Evolutionary conservation across 805 yeast genomes (phyloP).

Genomic region (Phaffomyces opuntiae): DNA sequence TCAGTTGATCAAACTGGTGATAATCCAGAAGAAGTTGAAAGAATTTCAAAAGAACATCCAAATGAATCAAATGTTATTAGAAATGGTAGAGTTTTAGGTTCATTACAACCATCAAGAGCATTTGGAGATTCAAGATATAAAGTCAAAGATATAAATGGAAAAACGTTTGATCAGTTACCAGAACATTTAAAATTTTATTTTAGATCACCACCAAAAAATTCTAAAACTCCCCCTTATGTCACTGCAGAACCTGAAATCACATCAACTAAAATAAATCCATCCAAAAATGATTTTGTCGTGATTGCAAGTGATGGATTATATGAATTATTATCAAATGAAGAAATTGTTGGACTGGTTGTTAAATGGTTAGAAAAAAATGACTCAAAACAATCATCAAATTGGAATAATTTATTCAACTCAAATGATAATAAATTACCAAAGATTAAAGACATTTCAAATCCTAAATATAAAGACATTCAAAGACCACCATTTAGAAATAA

Average conservation of each 20-base stretch:
- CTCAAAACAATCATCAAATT: constrained; percentile 7
- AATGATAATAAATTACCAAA: constrained; percentile 47
- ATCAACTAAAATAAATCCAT: constrained; percentile 65
- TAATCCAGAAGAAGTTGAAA: constrained; percentile 76
- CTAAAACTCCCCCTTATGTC: constrained; percentile 91
- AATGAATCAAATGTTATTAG: constrained; percentile 69
- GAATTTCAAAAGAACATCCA: constrained; percentile 85
- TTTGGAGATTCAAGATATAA: constrained; percentile 97
- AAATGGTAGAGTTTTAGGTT: constrained; percentile 86
- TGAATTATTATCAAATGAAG: constrained; percentile 88
- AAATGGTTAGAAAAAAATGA: constrained; percentile 79
- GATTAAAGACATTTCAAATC: constrained; percentile 55
- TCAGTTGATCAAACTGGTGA: constrained; percentile 94
- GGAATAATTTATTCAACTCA: constrained; percentile 16
- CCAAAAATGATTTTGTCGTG: constrained; percentile 77
- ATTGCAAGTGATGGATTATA: constrained; percentile 92
- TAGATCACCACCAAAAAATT: constrained; percentile 60
- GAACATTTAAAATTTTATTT: constrained; percentile 79
- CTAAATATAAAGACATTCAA: constrained; percentile 45
- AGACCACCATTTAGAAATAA: constrained; percentile 71
- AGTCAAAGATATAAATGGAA: constrained; percentile 49
- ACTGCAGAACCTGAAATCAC: constrained; percentile 94
- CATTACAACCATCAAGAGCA: constrained; percentile 91
- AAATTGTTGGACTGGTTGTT: constrained; percentile 85
- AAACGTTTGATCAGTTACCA: constrained; percentile 50